These are phyloP conservation scores for Helotiales sp. DNA, from an alignment of 2,329 filamentous ascomycete species.

Conservation along the genomic window DNA sequence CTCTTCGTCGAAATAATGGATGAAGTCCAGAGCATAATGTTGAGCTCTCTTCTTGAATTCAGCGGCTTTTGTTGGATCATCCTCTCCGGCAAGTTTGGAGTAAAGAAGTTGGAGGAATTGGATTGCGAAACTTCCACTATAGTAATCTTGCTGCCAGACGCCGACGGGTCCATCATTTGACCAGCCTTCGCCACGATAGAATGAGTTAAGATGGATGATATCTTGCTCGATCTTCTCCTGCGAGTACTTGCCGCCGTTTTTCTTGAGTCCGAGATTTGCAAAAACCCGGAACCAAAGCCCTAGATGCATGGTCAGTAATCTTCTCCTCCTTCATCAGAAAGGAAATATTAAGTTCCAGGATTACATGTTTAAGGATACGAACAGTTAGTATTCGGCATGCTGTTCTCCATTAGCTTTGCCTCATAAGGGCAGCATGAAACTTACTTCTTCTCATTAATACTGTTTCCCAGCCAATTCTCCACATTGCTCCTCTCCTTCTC, in stretches of 20 bases:
- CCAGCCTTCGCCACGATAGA: conserved; percentile 83
- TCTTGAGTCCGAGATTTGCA: conserved; percentile 77
- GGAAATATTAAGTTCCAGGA: too few relatives aligned
- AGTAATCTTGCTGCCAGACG: conserved; percentile 86
- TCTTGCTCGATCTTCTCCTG: conserved; percentile 73
- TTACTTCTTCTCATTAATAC: conserved; percentile 77
- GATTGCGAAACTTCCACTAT: conserved; percentile 82
- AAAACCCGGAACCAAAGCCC: conserved; percentile 86
- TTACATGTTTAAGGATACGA: neutral
- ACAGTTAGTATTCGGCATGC: conserved; percentile 69
- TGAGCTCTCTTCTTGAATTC: conserved; percentile 74
- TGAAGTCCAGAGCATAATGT: conserved; percentile 70
- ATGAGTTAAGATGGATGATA: conserved; percentile 78
- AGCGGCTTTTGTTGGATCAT: conserved; percentile 67
- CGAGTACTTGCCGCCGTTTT: conserved; percentile 74
- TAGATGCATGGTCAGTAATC: neutral
- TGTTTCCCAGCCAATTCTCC: conserved; percentile 73
- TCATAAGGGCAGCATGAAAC: conserved; percentile 15
- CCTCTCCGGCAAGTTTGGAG: conserved; percentile 69
- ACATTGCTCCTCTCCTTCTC: conserved; percentile 68
- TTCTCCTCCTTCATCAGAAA: too few relatives aligned
- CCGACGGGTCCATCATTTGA: conserved; percentile 80
- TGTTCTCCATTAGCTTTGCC: conserved; percentile 55
- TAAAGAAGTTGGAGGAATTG: conserved; percentile 81
- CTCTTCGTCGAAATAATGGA: conserved; percentile 76